Conservation (phyloP, 163 green algal genomes). For the Trebouxiophyceae sp. region DNA sequence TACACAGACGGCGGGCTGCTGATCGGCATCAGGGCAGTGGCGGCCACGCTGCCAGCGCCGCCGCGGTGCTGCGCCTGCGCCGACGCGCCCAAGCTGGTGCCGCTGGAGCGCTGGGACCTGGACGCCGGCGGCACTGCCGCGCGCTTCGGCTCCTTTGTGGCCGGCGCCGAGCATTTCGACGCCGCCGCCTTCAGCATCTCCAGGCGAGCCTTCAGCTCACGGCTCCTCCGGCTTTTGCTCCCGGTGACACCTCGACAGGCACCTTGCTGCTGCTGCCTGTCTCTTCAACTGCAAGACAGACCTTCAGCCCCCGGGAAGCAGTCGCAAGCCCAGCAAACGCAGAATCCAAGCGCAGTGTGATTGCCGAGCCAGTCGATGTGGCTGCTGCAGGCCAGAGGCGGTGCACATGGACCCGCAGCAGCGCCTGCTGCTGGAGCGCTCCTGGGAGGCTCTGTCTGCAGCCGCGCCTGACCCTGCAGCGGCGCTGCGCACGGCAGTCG, state of each 20-base stretch:
- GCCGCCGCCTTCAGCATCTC: constrained; percentile 44
- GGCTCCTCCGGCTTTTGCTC: no score
- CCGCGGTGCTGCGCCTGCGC: not conserved
- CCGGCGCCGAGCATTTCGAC: constrained; percentile 53
- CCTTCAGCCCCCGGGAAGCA: no score
- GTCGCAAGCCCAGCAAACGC: no score
- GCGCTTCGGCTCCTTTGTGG: constrained; percentile 46
- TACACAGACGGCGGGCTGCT: not conserved
- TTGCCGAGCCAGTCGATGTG: not conserved
- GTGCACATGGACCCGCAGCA: constrained; percentile 56
- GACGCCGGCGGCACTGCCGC: constrained; percentile 5
- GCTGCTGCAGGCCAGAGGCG: constrained; percentile 24
- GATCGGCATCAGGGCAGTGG: constrained; percentile 3
- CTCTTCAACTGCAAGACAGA: no score
- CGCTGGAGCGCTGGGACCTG: constrained; percentile 50
- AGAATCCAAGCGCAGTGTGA: constrained; percentile 1
- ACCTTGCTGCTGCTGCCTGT: no score
- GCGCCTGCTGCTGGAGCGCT: constrained; percentile 50
- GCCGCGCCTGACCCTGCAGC: not conserved
- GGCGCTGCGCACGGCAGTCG: constrained; percentile 10
- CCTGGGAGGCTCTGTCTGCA: constrained; percentile 10
- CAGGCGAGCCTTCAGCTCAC: no score
- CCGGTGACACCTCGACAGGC: no score
- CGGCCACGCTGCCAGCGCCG: not conserved
- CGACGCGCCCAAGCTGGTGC: constrained; percentile 37